phyloP scores from a whole-genome alignment of 768 basidiomycete genomes.

The Phanerodontia chrysosporium region DNA sequence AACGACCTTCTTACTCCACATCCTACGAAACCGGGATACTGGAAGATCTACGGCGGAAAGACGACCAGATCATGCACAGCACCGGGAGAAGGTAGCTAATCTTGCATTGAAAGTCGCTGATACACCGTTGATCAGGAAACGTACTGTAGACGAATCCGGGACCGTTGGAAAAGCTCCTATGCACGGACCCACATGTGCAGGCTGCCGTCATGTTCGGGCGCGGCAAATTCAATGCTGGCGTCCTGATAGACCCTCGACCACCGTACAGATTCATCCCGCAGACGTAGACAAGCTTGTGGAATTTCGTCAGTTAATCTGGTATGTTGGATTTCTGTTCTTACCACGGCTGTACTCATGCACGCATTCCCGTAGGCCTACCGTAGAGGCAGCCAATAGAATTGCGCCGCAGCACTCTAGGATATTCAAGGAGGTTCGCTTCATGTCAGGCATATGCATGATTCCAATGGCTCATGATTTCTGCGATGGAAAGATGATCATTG shows the following conservation, averaged over 20 bases:
- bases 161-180: constrained; percentile 34
- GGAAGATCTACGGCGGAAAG: constrained; percentile 38
- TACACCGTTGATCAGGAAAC: not conserved
- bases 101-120: not conserved
- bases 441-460: no score
- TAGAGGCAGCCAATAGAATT: constrained; percentile 36
- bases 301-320: constrained; percentile 25
- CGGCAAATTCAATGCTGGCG: constrained; percentile 27
- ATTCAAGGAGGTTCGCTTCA: constrained; percentile 49
- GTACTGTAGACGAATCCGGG: constrained; percentile 27
- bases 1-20: constrained; percentile 38
- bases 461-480: not conserved
- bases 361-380: constrained; percentile 30
- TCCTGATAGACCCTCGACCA: constrained; percentile 29
- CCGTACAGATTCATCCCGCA: constrained; percentile 18
- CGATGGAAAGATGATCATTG: constrained; percentile 44
- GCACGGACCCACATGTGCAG: constrained; percentile 25
- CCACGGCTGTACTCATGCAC: not conserved
- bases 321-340: not conserved
- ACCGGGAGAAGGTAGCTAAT: constrained; percentile 30
- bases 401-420: constrained; percentile 43
- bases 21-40: constrained; percentile 32
- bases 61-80: constrained; percentile 40
- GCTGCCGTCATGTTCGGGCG: constrained; percentile 31
- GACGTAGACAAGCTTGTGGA: constrained; percentile 19